Percentiles rank a stretch among this genome's conserved stretches.
phyloP scores from a whole-genome alignment of 1,139 yeast species.

The Nadsonia commutata region DNA sequence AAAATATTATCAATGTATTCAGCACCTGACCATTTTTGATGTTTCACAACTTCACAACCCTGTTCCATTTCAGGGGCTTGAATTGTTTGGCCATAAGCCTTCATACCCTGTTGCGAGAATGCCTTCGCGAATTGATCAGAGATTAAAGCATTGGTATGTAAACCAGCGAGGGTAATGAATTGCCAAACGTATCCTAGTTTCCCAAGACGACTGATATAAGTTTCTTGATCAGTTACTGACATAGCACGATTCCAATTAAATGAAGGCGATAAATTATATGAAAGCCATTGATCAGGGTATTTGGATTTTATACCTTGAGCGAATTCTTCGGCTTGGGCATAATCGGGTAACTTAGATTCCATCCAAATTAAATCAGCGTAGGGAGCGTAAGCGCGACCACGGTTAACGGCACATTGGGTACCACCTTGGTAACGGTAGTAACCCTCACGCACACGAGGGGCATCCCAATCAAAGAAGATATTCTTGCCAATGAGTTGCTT shows the following conservation, averaged over 20 bases:
- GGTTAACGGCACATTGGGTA: conserved; percentile 92
- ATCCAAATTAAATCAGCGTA: conserved; percentile 96
- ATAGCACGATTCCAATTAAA: conserved; percentile 97
- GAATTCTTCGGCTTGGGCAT: conserved; percentile 83
- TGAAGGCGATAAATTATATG: conserved; percentile 90
- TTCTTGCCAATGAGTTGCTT: conserved; percentile 68
- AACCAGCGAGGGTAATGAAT: conserved; percentile 92
- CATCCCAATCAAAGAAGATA: conserved; percentile 89
- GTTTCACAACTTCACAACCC: conserved; percentile 92
- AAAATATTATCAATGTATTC: conserved; percentile 87
- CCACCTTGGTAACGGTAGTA: conserved; percentile 95
- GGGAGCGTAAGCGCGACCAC: conserved; percentile 93
- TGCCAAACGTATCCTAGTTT: conserved; percentile 95
- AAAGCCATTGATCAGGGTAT: conserved; percentile 86
- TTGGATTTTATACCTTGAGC: conserved; percentile 77
- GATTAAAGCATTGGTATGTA: conserved; percentile 91
- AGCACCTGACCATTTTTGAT: conserved; percentile 99
- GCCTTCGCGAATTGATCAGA: conserved; percentile 73
- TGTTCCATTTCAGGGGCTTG: conserved; percentile 81
- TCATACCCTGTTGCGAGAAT: conserved; percentile 78
- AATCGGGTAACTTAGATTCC: conserved; percentile 96
- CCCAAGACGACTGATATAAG: conserved; percentile 78
- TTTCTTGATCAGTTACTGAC: conserved; percentile 76
- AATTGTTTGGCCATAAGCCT: conserved; percentile 78
- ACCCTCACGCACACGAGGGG: conserved; percentile 93